Percentiles rank a stretch among this genome's conserved stretches.
These are phyloP conservation scores for Pulicaria dysenterica DNA, from an alignment of 129 eudicot genomes.

Conservation along the genomic window DNA sequence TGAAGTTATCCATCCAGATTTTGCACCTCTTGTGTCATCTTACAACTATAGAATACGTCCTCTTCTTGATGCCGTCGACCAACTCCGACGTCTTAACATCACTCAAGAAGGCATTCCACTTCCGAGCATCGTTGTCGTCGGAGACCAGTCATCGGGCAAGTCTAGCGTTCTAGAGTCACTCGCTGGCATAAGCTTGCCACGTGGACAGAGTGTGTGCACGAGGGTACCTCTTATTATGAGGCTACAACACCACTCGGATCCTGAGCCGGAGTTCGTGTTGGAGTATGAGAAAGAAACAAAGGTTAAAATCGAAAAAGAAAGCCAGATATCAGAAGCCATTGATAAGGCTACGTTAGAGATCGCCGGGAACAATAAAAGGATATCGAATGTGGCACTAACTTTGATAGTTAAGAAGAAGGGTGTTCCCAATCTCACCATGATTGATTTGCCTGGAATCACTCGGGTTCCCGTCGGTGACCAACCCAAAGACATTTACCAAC, in stretches of 20 bases:
- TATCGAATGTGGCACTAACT: slow-evolving; percentile 33
- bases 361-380: slow-evolving; percentile 35
- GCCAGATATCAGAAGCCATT: slow-evolving; percentile 22
- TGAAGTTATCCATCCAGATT: background rate
- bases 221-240: slow-evolving; percentile 49
- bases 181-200: slow-evolving; percentile 50
- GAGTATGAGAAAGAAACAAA: slow-evolving; percentile 17
- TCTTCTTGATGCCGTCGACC: slow-evolving; percentile 46
- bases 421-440: slow-evolving; percentile 40
- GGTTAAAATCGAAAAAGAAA: slow-evolving; percentile 20
- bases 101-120: slow-evolving; percentile 52
- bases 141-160: slow-evolving; percentile 59
- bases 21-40: slow-evolving; percentile 24
- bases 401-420: slow-evolving; percentile 34
- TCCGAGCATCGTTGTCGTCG: slow-evolving; percentile 52
- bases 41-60: slow-evolving; percentile 53
- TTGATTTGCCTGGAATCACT: slow-evolving; percentile 50
- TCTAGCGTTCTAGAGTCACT: slow-evolving; percentile 51
- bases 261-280: slow-evolving; percentile 23
- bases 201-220: slow-evolving; percentile 49
- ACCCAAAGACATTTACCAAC: slow-evolving; percentile 44
- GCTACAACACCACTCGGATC: slow-evolving; percentile 26
- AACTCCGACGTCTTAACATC: slow-evolving; percentile 46
- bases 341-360: slow-evolving; percentile 40
- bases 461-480: slow-evolving; percentile 46